Evolutionary conservation across 1,139 yeast species (phyloP), one percentile per base, ranked within the genome.

Genomic region (Suhomyces terraborum): DNA sequence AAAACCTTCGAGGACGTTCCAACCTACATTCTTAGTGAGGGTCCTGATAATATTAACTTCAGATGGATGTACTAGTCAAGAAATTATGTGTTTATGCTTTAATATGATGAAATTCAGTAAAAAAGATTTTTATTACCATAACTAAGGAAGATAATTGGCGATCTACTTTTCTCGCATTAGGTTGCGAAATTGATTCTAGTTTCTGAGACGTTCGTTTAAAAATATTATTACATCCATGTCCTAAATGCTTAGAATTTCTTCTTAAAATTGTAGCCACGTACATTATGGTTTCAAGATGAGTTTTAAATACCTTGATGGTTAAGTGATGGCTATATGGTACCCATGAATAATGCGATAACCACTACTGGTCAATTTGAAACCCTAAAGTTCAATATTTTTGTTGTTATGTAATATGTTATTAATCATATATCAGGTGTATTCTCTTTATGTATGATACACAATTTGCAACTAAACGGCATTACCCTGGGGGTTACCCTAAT

Each of bases 31-130:
- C 59, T 73, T 42, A 60, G 67, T 9, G 76, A 70, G 22, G 78
- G 79, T 3, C 77, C 77, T 4, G 49, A 54, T 21, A 68, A 69
- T 47, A 76, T 77, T n/a, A 66, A 57, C 45, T 73, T 64, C 52
- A 60, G 79, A 55, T 73, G 79, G 79, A 70, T 73, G 74, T 64
- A 66, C 42, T 73, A 52, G 14, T 4, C 10, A 7, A 30, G 24
- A 10, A 30, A 28, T 18, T 9, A 6, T 23, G 8, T n/a, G 24
- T 6, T 27, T 16, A 17, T 27, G 31, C 16, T 18, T 31, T 22
- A 31, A 9, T 31, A 14, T n/a, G n/a, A 14, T 27, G 20, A 7
- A 27, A 27, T 9, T 21, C 23, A 9, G 23, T 21, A 21, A 21
- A 9, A 21, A 21, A 7, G 7, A 21, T 21, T 21, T 21, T 9